These are phyloP conservation scores for Aspergillus haitiensis DNA, from an alignment of 495 filamentous ascomycete genomes.

Conservation along the genomic window DNA sequence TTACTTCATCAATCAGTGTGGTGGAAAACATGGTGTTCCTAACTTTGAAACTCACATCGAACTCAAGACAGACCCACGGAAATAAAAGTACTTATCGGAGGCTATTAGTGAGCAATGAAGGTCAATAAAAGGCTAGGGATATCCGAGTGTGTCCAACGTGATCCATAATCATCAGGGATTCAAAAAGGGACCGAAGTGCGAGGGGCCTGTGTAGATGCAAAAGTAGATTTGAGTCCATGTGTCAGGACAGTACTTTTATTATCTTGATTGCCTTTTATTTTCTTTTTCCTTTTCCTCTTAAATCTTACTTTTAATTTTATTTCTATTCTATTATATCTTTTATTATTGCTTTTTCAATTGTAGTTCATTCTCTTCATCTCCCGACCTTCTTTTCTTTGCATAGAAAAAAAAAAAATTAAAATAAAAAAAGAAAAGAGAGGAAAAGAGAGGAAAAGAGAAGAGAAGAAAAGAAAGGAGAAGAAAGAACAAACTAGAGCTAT, in stretches of 20 bases:
- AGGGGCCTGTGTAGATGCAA: conserved; percentile 28
- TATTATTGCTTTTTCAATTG: conserved; percentile 6
- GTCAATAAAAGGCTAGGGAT: conserved; percentile 22
- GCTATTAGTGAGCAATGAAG: conserved; percentile 20
- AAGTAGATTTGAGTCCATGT: conserved; percentile 32
- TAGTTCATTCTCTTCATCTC: too few relatives aligned
- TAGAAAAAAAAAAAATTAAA: too few relatives aligned
- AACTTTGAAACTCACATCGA: conserved; percentile 26
- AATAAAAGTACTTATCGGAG: conserved; percentile 19
- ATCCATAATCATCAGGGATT: conserved; percentile 22
- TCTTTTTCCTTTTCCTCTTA: conserved; percentile 17
- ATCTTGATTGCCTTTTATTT: conserved; percentile 19
- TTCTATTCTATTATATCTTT: background rate
- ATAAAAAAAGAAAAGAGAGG: too few relatives aligned
- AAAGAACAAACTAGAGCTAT: too few relatives aligned
- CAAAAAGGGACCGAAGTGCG: conserved; percentile 24
- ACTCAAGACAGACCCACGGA: conserved; percentile 17
- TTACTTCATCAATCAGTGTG: conserved; percentile 29
- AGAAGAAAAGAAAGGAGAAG: too few relatives aligned
- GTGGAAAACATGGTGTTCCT: conserved; percentile 24
- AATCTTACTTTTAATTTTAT: background rate
- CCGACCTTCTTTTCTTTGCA: too few relatives aligned
- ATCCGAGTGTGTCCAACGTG: conserved; percentile 20
- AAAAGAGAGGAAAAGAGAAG: too few relatives aligned
- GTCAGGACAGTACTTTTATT: conserved; percentile 18